Percentiles rank a stretch among this genome's conserved stretches.
Conservation (phyloP, 2,329 filamentous ascomycete genomes). For the Aspergillus clavatus region DNA sequence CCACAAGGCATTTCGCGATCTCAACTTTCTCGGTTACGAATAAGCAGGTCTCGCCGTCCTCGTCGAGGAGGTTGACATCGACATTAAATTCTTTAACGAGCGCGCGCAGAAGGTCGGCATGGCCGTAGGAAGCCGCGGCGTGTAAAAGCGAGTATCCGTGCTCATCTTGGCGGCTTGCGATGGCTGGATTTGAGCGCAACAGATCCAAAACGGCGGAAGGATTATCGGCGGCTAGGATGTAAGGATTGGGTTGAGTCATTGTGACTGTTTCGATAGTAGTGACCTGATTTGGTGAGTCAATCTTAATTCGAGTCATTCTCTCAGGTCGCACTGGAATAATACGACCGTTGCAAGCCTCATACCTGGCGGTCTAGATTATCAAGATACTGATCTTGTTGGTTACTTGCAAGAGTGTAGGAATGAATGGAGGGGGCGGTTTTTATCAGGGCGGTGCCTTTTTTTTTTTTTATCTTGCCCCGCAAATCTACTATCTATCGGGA, state of each 20-base stretch:
- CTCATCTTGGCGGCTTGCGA: conserved; percentile 76
- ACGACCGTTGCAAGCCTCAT: not conserved
- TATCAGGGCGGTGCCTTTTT: not conserved
- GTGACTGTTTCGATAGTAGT: conserved; percentile 3
- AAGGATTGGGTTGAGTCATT: conserved; percentile 54
- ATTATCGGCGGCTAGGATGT: conserved; percentile 77
- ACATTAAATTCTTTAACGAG: conserved; percentile 74
- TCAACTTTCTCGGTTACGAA: conserved; percentile 83
- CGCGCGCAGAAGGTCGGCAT: conserved; percentile 70
- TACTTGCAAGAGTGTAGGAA: not conserved
- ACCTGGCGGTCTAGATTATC: not conserved
- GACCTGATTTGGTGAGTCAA: conserved; percentile 9
- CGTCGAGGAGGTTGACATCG: conserved; percentile 74
- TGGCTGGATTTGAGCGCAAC: conserved; percentile 66
- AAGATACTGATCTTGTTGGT: not conserved
- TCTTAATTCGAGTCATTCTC: not conserved
- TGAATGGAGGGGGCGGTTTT: not conserved
- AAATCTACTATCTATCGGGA: not conserved
- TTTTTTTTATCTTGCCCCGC: not conserved
- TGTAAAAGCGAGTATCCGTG: conserved; percentile 94
- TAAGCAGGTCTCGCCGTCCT: conserved; percentile 89
- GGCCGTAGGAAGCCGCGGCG: conserved; percentile 87
- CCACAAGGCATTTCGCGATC: conserved; percentile 72
- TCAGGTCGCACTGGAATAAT: not conserved
- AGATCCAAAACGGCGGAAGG: conserved; percentile 67